phyloP scores from a whole-genome alignment of 164 flowering plant species.

The Aristolochia fimbriata region DNA sequence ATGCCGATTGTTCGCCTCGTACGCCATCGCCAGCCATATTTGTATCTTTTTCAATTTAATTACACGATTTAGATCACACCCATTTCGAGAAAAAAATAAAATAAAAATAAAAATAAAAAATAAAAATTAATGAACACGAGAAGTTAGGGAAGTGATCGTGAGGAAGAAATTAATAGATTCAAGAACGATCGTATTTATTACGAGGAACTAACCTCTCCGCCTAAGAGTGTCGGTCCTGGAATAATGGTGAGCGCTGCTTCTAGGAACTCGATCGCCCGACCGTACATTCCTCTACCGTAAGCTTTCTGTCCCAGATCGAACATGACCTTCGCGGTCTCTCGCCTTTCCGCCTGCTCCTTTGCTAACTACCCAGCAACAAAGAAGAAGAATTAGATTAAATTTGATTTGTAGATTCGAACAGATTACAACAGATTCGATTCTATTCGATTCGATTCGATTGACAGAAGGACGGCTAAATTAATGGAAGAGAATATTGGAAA shows the following conservation, averaged over 20 bases:
- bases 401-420: too few species aligned
- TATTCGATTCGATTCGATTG: too few species aligned
- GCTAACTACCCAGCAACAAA: constrained; percentile 51
- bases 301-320: constrained; percentile 93
- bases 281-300: constrained; percentile 79
- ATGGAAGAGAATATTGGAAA: not conserved
- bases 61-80: not conserved
- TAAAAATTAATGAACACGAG: too few species aligned
- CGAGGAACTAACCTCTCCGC: constrained; percentile 90
- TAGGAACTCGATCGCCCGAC: constrained; percentile 74
- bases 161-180: too few species aligned
- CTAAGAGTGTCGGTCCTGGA: constrained; percentile 73
- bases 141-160: too few species aligned
- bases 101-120: not conserved
- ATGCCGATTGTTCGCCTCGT: constrained; percentile 90
- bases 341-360: constrained; percentile 85
- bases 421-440: too few species aligned
- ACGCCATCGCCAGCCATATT: constrained; percentile 99
- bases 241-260: constrained; percentile 94
- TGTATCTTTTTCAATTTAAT: constrained; percentile 92
- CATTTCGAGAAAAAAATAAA: not conserved
- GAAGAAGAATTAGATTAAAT: too few species aligned
- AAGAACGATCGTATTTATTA: too few species aligned
- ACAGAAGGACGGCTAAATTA: too few species aligned
- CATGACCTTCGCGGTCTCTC: constrained; percentile 81